Conservation (phyloP, 1,284 basidiomycete genomes). For the Clitocybe nebularis region DNA sequence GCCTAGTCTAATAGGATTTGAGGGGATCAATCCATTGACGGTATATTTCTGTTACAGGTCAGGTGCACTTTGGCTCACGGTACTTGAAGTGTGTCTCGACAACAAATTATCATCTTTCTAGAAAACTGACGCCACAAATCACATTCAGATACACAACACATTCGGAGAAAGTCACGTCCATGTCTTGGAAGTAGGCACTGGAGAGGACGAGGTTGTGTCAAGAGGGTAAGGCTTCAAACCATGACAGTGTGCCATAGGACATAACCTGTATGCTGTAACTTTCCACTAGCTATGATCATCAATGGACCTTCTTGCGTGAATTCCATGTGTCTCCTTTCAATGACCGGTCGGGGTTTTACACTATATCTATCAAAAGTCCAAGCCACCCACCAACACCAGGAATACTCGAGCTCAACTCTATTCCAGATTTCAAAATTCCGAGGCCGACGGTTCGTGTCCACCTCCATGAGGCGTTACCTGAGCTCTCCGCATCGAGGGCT, state of each 20-base stretch:
- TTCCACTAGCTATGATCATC: constrained; percentile 49
- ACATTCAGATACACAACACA: constrained; percentile 70
- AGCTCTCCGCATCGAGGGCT: constrained; percentile 9
- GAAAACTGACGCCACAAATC: constrained; percentile 1
- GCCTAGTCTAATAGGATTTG: constrained; percentile 65
- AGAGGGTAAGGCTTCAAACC: constrained; percentile 31
- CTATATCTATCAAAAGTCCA: constrained; percentile 44
- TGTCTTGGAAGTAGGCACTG: constrained; percentile 43
- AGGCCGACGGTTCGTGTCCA: constrained; percentile 43
- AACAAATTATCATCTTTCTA: background rate
- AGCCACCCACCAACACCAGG: constrained; percentile 35
- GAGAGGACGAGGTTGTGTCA: constrained; percentile 35
- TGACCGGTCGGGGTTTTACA: constrained; percentile 68
- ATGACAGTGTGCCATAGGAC: background rate
- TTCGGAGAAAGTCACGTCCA: constrained; percentile 72
- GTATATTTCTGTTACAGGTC: constrained; percentile 66
- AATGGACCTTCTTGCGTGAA: constrained; percentile 69
- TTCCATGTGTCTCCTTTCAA: constrained; percentile 86
- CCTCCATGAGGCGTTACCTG: constrained; percentile 35
- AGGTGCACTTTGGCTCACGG: constrained; percentile 40
- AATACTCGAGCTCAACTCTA: background rate
- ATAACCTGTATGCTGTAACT: background rate
- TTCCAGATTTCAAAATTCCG: too few species aligned
- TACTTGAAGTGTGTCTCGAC: constrained; percentile 49
- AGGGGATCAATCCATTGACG: constrained; percentile 75